phyloP scores from a whole-genome alignment of 192 early-diverging fungal genomes.

The Entomortierella beljakovae region DNA sequence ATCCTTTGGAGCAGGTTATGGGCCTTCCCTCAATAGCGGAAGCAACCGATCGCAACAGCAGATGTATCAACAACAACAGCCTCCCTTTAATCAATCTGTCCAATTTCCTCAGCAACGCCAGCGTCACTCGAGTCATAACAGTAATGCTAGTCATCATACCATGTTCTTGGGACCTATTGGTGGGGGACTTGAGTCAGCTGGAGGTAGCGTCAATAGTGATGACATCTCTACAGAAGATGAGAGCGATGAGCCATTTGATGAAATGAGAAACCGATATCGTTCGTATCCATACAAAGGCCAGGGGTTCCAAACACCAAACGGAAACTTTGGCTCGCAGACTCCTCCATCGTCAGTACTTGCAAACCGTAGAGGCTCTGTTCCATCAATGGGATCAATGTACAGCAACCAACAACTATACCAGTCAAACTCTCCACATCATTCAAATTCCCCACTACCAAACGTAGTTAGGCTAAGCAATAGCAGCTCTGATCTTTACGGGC shows the following conservation, averaged over 20 bases:
- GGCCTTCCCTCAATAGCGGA: conserved; percentile 43
- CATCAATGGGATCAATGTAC: conserved; percentile 49
- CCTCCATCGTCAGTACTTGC: conserved; percentile 10
- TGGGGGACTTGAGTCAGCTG: conserved; percentile 36
- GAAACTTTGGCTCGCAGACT: conserved; percentile 1
- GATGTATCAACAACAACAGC: conserved; percentile 42
- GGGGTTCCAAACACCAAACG: not conserved
- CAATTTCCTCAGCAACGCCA: conserved; percentile 47
- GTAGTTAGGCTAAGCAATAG: conserved; percentile 40
- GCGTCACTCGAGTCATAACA: conserved; percentile 52
- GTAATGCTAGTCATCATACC: conserved; percentile 46
- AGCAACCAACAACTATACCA: conserved; percentile 48
- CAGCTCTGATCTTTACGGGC: conserved; percentile 47
- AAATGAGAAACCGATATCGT: conserved; percentile 29
- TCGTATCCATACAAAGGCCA: conserved; percentile 18
- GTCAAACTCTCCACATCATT: conserved; percentile 11
- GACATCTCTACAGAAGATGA: conserved; percentile 52
- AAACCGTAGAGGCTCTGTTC: conserved; percentile 41
- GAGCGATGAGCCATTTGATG: conserved; percentile 46
- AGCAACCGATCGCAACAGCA: conserved; percentile 14
- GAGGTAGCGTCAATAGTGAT: conserved; percentile 44
- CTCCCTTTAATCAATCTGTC: conserved; percentile 7
- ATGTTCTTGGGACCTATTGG: conserved; percentile 48
- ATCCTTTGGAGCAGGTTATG: conserved; percentile 41
- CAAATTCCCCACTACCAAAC: conserved; percentile 10